Conservation (phyloP, 805 yeast species). For the Peterozyma toletana region DNA sequence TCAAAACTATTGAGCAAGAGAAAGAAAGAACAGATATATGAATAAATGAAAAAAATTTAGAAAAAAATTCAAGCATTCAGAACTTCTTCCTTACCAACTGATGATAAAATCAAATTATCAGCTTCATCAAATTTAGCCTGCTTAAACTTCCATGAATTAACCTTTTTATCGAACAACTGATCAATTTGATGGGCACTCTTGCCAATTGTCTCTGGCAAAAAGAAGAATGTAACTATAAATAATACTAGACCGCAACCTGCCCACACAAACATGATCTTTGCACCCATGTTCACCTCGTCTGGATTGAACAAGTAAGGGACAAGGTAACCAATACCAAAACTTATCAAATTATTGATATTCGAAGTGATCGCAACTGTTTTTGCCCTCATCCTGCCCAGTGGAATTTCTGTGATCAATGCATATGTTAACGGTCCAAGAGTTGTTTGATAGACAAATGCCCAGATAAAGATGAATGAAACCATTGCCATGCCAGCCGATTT, state of each 20-base stretch:
- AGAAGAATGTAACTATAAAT: constrained; percentile 28
- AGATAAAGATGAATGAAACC: constrained; percentile 20
- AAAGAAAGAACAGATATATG: too few species aligned
- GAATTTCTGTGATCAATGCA: constrained; percentile 12
- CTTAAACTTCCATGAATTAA: constrained; percentile 24
- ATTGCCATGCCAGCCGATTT: constrained; percentile 20
- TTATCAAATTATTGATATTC: constrained; percentile 2
- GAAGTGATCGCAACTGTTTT: constrained; percentile 6
- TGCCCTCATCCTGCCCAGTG: constrained; percentile 5
- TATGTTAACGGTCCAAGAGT: constrained; percentile 23
- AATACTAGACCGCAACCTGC: constrained; percentile 1
- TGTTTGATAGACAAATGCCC: constrained; percentile 18
- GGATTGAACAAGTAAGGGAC: constrained; percentile 9
- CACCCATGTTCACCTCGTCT: constrained; percentile 9
- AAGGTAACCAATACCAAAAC: constrained; percentile 4
- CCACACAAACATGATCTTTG: constrained; percentile 7
- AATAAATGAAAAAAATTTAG: too few species aligned
- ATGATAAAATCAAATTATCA: too few species aligned
- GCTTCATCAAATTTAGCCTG: too few species aligned
- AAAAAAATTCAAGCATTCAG: too few species aligned
- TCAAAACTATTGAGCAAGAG: too few species aligned
- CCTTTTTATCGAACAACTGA: constrained; percentile 33
- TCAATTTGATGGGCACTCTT: constrained; percentile 58
- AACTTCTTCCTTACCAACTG: too few species aligned
- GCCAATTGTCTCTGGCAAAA: constrained; percentile 52